phyloP scores from a whole-genome alignment of 441 rosid species.

The Adansonia grandidieri region DNA sequence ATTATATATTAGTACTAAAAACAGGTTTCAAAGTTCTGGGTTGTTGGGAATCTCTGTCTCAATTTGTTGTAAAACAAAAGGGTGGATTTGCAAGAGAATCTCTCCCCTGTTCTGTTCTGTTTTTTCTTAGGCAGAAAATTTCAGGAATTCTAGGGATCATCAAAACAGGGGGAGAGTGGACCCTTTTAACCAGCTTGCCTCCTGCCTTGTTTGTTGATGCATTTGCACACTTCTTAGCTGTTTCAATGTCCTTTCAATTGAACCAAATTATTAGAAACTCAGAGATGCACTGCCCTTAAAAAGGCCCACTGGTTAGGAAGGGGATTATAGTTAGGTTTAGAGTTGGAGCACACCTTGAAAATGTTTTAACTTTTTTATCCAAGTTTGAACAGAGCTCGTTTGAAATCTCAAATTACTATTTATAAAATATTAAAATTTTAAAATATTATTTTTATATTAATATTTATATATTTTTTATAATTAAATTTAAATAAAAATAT shows the following conservation, averaged over 20 bases:
- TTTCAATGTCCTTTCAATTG: not conserved
- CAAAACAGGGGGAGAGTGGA: slow-evolving; percentile 17
- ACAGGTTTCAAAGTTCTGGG: not conserved
- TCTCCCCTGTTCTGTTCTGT: not conserved
- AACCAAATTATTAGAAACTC: not conserved
- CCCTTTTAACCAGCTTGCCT: not conserved
- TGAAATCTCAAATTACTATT: too few species aligned
- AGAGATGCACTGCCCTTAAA: not conserved
- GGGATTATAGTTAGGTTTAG: not conserved
- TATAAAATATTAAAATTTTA: too few species aligned
- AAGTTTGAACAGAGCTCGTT: too few species aligned
- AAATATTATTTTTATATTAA: too few species aligned
- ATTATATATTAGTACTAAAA: not conserved
- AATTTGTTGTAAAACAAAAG: not conserved
- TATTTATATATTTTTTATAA: too few species aligned
- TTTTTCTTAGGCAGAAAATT: not conserved
- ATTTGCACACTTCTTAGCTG: not conserved
- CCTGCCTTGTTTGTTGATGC: not conserved
- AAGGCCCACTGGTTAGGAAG: not conserved
- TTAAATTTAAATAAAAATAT: too few species aligned
- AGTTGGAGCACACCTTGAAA: too few species aligned
- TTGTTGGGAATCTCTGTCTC: slow-evolving; percentile 7
- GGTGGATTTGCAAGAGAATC: not conserved
- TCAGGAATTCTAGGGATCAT: slow-evolving; percentile 24
- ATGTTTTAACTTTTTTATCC: too few species aligned